Conservation (phyloP, 2,329 filamentous ascomycete species). For the Neophaeococcomyces aloes region DNA sequence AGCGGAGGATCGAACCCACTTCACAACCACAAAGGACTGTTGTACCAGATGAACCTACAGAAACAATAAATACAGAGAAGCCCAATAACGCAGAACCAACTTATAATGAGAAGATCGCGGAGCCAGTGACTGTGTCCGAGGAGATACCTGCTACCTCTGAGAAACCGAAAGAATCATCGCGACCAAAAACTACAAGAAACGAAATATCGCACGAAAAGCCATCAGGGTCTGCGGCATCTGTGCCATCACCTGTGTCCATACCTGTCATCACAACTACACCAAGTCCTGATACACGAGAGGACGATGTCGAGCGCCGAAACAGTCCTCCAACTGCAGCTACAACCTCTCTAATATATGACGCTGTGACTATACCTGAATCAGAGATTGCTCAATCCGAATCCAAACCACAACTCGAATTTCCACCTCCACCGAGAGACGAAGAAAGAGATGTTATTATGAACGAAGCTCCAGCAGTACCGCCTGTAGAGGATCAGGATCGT, state of each 20-base stretch:
- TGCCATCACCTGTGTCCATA: neutral
- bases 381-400: neutral
- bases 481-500: constrained; percentile 42
- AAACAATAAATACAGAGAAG: constrained; percentile 17
- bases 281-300: neutral
- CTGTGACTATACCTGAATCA: constrained; percentile 6
- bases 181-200: constrained; percentile 11
- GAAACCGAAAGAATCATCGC: constrained; percentile 11
- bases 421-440: constrained; percentile 2
- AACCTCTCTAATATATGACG: constrained; percentile 7
- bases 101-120: constrained; percentile 5
- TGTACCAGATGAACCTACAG: constrained; percentile 14
- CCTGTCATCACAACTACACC: constrained; percentile 7
- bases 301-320: neutral
- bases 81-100: constrained; percentile 7
- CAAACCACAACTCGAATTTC: constrained; percentile 1
- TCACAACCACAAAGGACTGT: constrained; percentile 11
- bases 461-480: constrained; percentile 44
- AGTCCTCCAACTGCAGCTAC: constrained; percentile 3
- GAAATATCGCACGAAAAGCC: constrained; percentile 12
- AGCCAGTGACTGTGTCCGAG: constrained; percentile 9
- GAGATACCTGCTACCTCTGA: constrained; percentile 12
- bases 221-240: constrained; percentile 1
- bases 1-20: constrained; percentile 18
- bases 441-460: constrained; percentile 50